Evolutionary conservation across 192 early-diverging fungal genomes (phyloP).

Genomic region (Tieghemiomyces parasiticus): DNA sequence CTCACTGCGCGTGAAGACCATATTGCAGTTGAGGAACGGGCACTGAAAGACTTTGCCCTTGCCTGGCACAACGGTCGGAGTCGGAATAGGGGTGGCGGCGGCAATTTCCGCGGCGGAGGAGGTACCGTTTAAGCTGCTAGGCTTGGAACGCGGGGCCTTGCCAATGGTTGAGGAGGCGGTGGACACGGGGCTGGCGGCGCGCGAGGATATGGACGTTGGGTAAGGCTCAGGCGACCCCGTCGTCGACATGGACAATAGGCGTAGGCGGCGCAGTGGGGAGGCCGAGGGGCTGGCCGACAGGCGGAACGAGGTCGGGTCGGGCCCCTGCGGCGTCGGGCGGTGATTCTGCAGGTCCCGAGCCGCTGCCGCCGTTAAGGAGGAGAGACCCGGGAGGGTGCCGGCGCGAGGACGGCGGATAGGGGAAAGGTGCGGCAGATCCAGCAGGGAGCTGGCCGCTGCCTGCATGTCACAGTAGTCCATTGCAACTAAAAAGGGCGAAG

Average conservation of each 20-base stretch:
- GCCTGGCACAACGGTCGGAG: constrained; percentile 1
- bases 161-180: background rate
- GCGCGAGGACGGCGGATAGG: constrained; percentile 7
- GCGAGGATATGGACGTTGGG: background rate
- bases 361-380: no score
- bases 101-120: background rate
- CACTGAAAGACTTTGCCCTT: constrained; percentile 10
- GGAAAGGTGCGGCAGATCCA: background rate
- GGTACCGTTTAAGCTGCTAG: background rate
- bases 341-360: no score
- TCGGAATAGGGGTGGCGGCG: background rate
- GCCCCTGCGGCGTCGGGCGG: background rate
- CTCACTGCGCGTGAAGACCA: constrained; percentile 26
- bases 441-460: background rate
- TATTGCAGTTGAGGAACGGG: constrained; percentile 1
- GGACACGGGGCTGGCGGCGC: no score
- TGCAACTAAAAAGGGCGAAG: background rate
- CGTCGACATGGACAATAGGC: constrained; percentile 8
- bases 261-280: background rate
- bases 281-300: background rate
- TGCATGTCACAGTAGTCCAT: background rate
- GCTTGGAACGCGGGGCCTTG: background rate
- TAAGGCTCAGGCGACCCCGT: constrained; percentile 9
- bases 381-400: background rate
- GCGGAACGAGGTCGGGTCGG: background rate